phyloP scores from a whole-genome alignment of 805 yeast genomes.

The Ogataea ramenticola region DNA sequence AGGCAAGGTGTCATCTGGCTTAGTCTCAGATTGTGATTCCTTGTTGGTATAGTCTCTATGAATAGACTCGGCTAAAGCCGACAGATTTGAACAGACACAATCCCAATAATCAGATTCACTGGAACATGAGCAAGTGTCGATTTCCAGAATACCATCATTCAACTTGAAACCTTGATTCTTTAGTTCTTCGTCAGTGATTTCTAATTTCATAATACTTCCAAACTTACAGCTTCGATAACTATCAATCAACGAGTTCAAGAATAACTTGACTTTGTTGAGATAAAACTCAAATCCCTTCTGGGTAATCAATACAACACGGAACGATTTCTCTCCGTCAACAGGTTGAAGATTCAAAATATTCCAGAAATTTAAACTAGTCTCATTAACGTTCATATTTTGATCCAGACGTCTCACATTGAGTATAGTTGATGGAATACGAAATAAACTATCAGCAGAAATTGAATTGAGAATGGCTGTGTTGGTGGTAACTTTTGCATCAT shows the following conservation, averaged over 20 bases:
- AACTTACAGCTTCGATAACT: constrained; percentile 41
- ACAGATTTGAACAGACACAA: constrained; percentile 15
- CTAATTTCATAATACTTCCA: constrained; percentile 28
- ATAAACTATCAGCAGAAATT: constrained; percentile 18
- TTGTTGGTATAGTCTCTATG: constrained; percentile 4
- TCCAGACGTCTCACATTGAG: constrained; percentile 29
- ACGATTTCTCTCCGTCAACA: constrained; percentile 37
- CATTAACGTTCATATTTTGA: constrained; percentile 37
- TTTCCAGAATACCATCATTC: constrained; percentile 15
- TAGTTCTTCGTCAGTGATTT: constrained; percentile 1
- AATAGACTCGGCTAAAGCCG: constrained; percentile 6
- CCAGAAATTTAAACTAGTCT: constrained; percentile 48
- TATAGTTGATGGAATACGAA: constrained; percentile 28
- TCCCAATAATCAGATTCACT: constrained; percentile 19
- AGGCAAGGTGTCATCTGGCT: constrained; percentile 21
- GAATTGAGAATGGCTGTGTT: constrained; percentile 3
- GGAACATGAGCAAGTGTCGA: constrained; percentile 6
- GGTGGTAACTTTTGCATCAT: background rate
- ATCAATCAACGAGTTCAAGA: constrained; percentile 34
- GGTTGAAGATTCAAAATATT: constrained; percentile 53
- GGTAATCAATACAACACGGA: constrained; percentile 41
- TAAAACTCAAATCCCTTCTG: constrained; percentile 18
- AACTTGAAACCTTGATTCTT: background rate
- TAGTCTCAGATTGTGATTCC: constrained; percentile 2
- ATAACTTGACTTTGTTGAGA: constrained; percentile 23